Evolutionary conservation across 2,329 filamentous ascomycete species (phyloP), one percentile per base, ranked within the genome.

Genomic region (Metarhizium sp.): DNA sequence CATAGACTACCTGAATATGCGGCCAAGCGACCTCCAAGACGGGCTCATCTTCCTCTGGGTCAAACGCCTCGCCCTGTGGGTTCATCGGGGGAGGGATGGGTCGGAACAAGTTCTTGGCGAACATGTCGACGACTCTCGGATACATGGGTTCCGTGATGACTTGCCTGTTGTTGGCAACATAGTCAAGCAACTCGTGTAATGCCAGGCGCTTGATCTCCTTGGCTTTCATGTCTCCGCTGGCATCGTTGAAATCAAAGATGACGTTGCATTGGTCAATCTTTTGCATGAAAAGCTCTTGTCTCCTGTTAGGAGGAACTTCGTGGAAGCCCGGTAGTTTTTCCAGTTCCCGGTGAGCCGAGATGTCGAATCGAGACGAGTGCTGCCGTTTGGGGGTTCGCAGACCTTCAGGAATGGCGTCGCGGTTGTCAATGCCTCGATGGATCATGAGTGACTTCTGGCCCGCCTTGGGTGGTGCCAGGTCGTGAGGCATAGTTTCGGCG

Each of bases 251-350:
- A 75, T 99, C 94, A 69, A 99, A 99, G 66, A 99, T 99, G 76
- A 99, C 95, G 69, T 99, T 99, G 78, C 94, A 99, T 71, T 99
- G 94, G 66, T 97, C 94, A 64, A 99, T 94, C 79, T 99, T 99
- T 69, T 97, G 92, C 92, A 99, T 96, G 74, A 99, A 99, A 18
- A 99, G 82, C 64, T 97, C 92, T 73, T 96, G 92, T 59, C 94
- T 85, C 60, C 92, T 85, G 69, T 95, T 95, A 16, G 94, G 94
- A 11, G 92, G 88, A 30, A 97, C 94, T 73, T 99, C 94, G 67
- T 99, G 94, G 73, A 99, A 99, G 40, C 94, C 94, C 1, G 94
- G 92, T 29, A 99, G 79, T 75, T 99, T 99, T 72, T 99, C 94
- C 52, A 99, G 79, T 71, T 99, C 94, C 66, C 94, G 85, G 70